Evolutionary conservation across 352 stramenopile species (phyloP).

Genomic region (Pythium monospermum): DNA sequence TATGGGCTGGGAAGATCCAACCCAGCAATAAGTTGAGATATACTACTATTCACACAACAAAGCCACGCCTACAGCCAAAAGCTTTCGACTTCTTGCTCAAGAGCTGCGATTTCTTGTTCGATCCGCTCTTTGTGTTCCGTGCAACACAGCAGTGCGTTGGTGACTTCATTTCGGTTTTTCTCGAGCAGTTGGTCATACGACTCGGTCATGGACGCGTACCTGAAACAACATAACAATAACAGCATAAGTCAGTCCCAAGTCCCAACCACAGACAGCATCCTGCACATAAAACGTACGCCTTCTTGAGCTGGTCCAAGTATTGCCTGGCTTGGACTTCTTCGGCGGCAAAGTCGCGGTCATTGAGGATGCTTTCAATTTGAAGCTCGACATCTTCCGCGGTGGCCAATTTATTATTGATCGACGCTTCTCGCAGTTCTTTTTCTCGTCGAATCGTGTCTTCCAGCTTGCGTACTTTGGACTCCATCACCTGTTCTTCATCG

Average conservation of each 20-base stretch:
- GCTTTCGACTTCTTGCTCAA: conserved; percentile 48
- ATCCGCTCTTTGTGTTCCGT: conserved; percentile 65
- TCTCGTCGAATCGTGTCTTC: conserved; percentile 52
- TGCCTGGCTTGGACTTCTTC: conserved; percentile 38
- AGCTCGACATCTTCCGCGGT: conserved; percentile 68
- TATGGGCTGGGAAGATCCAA: too few species aligned
- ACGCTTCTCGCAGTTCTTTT: conserved; percentile 37
- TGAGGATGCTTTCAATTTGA: conserved; percentile 61
- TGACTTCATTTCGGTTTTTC: conserved; percentile 58
- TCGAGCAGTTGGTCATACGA: conserved; percentile 44
- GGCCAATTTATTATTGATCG: conserved; percentile 36
- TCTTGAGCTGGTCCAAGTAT: conserved; percentile 42
- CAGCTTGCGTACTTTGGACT: conserved; percentile 43
- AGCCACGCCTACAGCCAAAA: conserved; percentile 35
- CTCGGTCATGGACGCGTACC: conserved; percentile 42
- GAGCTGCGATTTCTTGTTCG: conserved; percentile 49
- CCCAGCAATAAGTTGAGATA: conserved; percentile 24
- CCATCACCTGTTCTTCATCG: conserved; percentile 43
- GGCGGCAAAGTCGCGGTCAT: conserved; percentile 43
- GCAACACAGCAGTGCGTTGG: conserved; percentile 55
- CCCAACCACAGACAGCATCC: too few species aligned
- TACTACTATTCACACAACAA: conserved; percentile 2
- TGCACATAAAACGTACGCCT: conserved; percentile 54
- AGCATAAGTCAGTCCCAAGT: too few species aligned
- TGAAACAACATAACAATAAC: conserved; percentile 11